Conservation (phyloP, 176 grass and related monocot genomes). For the Musa acuminata region DNA sequence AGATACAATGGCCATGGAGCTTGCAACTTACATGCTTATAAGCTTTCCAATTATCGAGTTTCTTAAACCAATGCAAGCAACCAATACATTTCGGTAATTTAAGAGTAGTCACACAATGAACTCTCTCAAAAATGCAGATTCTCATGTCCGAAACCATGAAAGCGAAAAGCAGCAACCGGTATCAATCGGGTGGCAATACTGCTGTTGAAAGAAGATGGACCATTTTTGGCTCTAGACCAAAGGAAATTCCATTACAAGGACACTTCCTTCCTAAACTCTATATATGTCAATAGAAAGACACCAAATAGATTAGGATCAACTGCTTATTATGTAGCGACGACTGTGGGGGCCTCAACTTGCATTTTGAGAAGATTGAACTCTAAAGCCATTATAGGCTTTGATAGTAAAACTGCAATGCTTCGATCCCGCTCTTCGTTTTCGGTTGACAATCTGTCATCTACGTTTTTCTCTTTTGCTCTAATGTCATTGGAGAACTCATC, state of each 20-base stretch:
- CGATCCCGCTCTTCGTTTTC: constrained; percentile 31
- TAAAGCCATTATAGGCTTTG: constrained; percentile 68
- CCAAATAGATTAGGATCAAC: constrained; percentile 20
- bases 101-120: constrained; percentile 13
- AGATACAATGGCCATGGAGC: too few relatives aligned
- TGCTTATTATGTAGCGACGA: constrained; percentile 25
- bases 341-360: constrained; percentile 58
- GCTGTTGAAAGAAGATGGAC: too few relatives aligned
- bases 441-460: background rate
- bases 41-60: too few relatives aligned
- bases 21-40: too few relatives aligned
- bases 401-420: constrained; percentile 59
- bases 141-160: too few relatives aligned
- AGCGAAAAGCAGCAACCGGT: too few relatives aligned
- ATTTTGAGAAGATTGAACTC: constrained; percentile 79
- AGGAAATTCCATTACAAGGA: background rate
- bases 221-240: background rate
- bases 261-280: background rate
- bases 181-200: too few relatives aligned
- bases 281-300: background rate
- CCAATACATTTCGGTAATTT: too few relatives aligned
- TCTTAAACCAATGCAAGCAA: too few relatives aligned
- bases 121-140: too few relatives aligned
- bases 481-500: constrained; percentile 21
- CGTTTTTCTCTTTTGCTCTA: background rate